Conservation (phyloP, 2,329 filamentous ascomycete species). For the Ploettnerulaceae sp. region DNA sequence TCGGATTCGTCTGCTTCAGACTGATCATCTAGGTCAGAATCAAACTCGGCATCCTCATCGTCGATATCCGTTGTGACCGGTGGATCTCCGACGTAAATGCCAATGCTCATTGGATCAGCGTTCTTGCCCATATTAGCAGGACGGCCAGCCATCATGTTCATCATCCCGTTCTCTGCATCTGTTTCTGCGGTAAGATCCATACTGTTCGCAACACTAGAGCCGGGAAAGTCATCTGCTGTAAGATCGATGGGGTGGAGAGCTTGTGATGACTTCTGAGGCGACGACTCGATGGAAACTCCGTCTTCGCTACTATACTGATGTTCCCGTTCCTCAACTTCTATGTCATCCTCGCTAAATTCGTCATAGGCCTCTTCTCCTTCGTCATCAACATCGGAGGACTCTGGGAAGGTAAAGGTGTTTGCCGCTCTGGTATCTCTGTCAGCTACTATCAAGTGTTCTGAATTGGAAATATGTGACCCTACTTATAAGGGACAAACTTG, state of each 20-base stretch:
- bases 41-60: constrained; percentile 9
- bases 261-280: constrained; percentile 19
- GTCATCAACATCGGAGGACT: constrained; percentile 31
- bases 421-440: constrained; percentile 12
- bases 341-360: constrained; percentile 27
- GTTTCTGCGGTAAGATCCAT: constrained; percentile 21
- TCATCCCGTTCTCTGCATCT: constrained; percentile 5
- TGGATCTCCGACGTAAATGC: constrained; percentile 9
- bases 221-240: constrained; percentile 29
- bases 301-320: constrained; percentile 25
- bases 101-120: constrained; percentile 8
- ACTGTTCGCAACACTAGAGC: constrained; percentile 5
- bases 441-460: too few relatives aligned
- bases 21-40: constrained; percentile 12
- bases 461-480: too few relatives aligned
- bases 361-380: constrained; percentile 25
- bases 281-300: constrained; percentile 25
- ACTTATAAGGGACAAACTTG: constrained; percentile 28
- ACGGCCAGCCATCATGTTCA: constrained; percentile 11
- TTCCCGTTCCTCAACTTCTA: not conserved
- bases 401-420: constrained; percentile 27
- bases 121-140: constrained; percentile 11
- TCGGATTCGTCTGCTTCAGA: constrained; percentile 8
- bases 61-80: constrained; percentile 18
- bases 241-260: constrained; percentile 28